phyloP scores from a whole-genome alignment of 2,329 filamentous ascomycete species.

The Diaporthe australafricana region DNA sequence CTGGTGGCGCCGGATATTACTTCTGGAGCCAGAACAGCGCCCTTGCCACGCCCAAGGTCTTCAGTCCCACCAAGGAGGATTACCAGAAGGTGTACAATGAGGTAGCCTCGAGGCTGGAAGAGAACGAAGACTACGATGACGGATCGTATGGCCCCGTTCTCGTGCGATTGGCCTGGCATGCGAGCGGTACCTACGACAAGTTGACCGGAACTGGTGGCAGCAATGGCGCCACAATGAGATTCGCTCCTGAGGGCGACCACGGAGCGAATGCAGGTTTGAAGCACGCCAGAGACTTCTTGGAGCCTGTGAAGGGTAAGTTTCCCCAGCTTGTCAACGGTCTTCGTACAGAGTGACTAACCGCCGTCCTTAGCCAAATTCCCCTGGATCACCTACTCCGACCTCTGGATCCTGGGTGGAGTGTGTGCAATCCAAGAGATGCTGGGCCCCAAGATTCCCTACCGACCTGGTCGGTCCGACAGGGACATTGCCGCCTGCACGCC shows the following conservation, averaged over 20 bases:
- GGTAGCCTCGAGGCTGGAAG: conserved; percentile 82
- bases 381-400: conserved; percentile 96
- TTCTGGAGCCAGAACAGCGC: conserved; percentile 71
- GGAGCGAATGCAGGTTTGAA: conserved; percentile 94
- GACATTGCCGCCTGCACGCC: conserved; percentile 90
- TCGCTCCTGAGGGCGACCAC: conserved; percentile 87
- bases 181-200: conserved; percentile 91
- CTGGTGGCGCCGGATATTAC: conserved; percentile 73
- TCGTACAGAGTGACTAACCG: conserved; percentile 35
- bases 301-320: conserved; percentile 82
- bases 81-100: conserved; percentile 97
- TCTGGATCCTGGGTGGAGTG: conserved; percentile 93
- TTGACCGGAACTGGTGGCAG: conserved; percentile 89
- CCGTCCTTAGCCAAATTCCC: conserved; percentile 76
- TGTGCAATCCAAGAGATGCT: conserved; percentile 95
- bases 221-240: conserved; percentile 98
- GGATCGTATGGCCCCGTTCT: conserved; percentile 95
- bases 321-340: neutral
- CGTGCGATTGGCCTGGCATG: conserved; percentile 92
- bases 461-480: conserved; percentile 84
- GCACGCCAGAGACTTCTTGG: conserved; percentile 89
- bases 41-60: conserved; percentile 65
- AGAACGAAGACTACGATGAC: conserved; percentile 96
- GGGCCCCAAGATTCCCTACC: conserved; percentile 87
- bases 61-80: conserved; percentile 81